These are phyloP conservation scores for Trametes meyenii DNA, from an alignment of 768 basidiomycete genomes.

Conservation along the genomic window DNA sequence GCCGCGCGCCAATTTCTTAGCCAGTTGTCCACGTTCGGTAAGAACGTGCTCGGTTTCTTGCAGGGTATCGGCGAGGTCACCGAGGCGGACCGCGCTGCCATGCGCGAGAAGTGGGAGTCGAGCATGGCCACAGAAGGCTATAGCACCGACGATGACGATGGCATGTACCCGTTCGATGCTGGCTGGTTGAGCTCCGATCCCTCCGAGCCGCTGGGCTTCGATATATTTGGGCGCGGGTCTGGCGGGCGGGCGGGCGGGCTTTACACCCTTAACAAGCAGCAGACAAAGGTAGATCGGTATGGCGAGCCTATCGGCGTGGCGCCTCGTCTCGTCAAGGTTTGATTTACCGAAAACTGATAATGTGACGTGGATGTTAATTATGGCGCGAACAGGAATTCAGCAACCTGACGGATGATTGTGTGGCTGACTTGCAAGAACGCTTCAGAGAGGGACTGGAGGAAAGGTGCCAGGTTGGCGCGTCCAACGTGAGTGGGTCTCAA, in stretches of 20 bases:
- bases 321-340: constrained; percentile 46
- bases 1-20: constrained; percentile 45
- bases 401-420: constrained; percentile 46
- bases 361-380: not conserved
- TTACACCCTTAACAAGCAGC: constrained; percentile 40
- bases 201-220: constrained; percentile 33
- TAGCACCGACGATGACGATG: constrained; percentile 26
- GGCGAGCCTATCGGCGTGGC: constrained; percentile 50
- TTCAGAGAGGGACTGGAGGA: constrained; percentile 62
- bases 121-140: constrained; percentile 30
- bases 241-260: constrained; percentile 31
- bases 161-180: constrained; percentile 11
- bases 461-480: constrained; percentile 55
- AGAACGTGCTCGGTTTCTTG: constrained; percentile 50
- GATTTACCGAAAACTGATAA: not conserved
- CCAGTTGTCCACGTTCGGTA: constrained; percentile 52
- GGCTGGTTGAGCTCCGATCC: constrained; percentile 33
- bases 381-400: constrained; percentile 47
- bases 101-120: constrained; percentile 59
- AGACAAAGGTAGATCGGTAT: constrained; percentile 44
- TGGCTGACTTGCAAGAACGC: constrained; percentile 47
- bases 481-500: constrained; percentile 41
- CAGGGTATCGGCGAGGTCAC: constrained; percentile 56
- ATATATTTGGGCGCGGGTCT: constrained; percentile 26
- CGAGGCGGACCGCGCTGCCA: constrained; percentile 47